Conservation (phyloP, 768 basidiomycete genomes). For the Boletus rubescentipes region DNA sequence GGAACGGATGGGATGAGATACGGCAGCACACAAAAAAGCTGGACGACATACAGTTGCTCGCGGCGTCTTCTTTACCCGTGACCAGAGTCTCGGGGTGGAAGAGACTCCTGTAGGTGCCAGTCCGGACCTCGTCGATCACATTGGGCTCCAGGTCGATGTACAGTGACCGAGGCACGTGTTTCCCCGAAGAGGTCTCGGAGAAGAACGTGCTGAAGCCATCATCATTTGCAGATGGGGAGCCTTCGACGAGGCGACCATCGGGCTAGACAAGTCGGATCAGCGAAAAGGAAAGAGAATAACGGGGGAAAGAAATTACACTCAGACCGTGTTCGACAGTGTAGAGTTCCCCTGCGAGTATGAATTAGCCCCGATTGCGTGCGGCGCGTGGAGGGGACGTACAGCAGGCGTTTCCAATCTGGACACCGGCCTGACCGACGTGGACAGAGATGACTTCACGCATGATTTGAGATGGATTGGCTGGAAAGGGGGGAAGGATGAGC, state of each 20-base stretch:
- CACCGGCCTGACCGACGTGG: slow-evolving; percentile 98
- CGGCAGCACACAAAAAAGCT: background rate
- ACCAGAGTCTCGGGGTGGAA: slow-evolving; percentile 99
- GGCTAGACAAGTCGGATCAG: slow-evolving; percentile 55
- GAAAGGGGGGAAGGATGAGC: background rate
- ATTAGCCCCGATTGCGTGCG: slow-evolving; percentile 16
- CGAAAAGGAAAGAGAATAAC: slow-evolving; percentile 4
- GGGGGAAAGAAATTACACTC: slow-evolving; percentile 54
- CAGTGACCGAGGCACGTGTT: slow-evolving; percentile 95
- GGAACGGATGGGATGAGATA: slow-evolving; percentile 7
- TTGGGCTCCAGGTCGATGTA: slow-evolving; percentile 98
- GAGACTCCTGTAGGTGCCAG: slow-evolving; percentile 90
- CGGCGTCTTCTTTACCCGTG: slow-evolving; percentile 98
- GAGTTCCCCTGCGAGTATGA: slow-evolving; percentile 75
- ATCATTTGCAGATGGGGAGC: slow-evolving; percentile 71
- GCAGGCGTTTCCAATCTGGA: slow-evolving; percentile 97
- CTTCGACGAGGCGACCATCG: slow-evolving; percentile 87
- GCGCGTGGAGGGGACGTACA: slow-evolving; percentile 59
- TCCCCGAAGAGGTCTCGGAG: slow-evolving; percentile 94
- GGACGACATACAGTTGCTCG: slow-evolving; percentile 84
- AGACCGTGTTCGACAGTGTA: slow-evolving; percentile 99
- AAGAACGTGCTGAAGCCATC: slow-evolving; percentile 99
- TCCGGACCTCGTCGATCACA: slow-evolving; percentile 97
- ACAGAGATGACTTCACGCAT: slow-evolving; percentile 98
- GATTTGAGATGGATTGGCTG: slow-evolving; percentile 28